Evolutionary conservation across 345 rosid genomes (phyloP).

Genomic region (Luvunga scandens): DNA sequence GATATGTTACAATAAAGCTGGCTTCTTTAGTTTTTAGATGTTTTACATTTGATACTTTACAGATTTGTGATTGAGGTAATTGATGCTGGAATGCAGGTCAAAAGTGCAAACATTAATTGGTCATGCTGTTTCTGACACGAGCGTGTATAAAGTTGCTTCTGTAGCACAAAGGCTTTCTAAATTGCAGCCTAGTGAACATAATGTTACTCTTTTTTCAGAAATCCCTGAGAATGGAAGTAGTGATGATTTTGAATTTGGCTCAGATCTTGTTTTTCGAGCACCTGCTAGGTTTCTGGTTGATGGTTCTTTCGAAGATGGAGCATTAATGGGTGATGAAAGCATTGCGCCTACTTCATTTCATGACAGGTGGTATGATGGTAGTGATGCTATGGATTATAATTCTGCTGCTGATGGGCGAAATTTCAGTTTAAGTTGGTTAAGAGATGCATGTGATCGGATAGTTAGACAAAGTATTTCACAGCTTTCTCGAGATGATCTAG

Average conservation of each 20-base stretch:
- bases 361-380: constrained; percentile 50
- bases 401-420: constrained; percentile 32
- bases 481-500: constrained; percentile 85
- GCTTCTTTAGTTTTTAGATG: neutral
- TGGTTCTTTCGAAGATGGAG: constrained; percentile 48
- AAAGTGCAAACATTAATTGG: constrained; percentile 76
- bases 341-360: constrained; percentile 31
- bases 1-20: neutral
- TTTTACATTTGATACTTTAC: neutral
- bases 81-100: constrained; percentile 44
- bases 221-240: constrained; percentile 35
- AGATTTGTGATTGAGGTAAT: neutral
- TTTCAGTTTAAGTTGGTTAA: constrained; percentile 78
- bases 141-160: constrained; percentile 51
- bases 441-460: constrained; percentile 71
- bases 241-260: constrained; percentile 67
- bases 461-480: constrained; percentile 66
- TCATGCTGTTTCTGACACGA: constrained; percentile 49
- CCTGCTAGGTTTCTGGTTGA: constrained; percentile 84
- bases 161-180: constrained; percentile 51
- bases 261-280: constrained; percentile 66
- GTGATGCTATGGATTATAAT: constrained; percentile 26
- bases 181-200: constrained; percentile 51
- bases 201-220: constrained; percentile 28
- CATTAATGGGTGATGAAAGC: constrained; percentile 42